These are phyloP conservation scores for Articulospora tetracladia DNA, from an alignment of 495 filamentous ascomycete genomes.

Conservation along the genomic window DNA sequence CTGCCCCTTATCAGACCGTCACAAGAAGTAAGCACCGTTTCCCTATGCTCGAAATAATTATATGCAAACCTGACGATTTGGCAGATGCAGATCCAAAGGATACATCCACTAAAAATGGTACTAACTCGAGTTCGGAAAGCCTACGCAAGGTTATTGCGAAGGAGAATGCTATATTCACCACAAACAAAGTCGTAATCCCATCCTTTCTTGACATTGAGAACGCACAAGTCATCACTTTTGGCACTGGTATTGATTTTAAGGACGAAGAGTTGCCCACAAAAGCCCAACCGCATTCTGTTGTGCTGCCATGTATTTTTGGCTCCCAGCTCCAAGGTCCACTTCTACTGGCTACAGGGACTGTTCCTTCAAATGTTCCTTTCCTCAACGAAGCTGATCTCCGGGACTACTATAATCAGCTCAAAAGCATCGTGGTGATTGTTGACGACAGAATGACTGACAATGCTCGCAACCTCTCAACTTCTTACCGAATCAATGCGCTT, in stretches of 20 bases:
- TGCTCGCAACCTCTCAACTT: slow-evolving; percentile 23
- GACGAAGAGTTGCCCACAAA: not conserved
- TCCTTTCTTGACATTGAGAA: not conserved
- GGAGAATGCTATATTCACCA: slow-evolving; percentile 1
- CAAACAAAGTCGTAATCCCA: not conserved
- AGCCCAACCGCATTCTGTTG: not conserved
- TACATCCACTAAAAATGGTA: not conserved
- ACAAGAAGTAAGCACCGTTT: not conserved
- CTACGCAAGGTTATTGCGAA: not conserved
- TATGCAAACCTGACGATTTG: not conserved
- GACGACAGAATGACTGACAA: slow-evolving; percentile 29
- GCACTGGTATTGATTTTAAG: slow-evolving; percentile 7
- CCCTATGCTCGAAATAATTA: not conserved
- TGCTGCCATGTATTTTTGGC: slow-evolving; percentile 16
- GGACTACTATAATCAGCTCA: slow-evolving; percentile 10
- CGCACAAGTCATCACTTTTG: slow-evolving; percentile 11
- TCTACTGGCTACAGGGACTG: slow-evolving; percentile 8
- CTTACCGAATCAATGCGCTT: slow-evolving; percentile 25
- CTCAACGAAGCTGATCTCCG: slow-evolving; percentile 1
- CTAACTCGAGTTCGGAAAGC: not conserved
- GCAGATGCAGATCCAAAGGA: not conserved
- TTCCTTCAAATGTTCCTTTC: slow-evolving; percentile 15
- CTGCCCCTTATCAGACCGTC: not conserved
- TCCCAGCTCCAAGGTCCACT: slow-evolving; percentile 9
- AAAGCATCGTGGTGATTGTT: slow-evolving; percentile 21